These are phyloP conservation scores for Komagataella pastoris DNA, from an alignment of 805 yeast genomes.

Conservation along the genomic window DNA sequence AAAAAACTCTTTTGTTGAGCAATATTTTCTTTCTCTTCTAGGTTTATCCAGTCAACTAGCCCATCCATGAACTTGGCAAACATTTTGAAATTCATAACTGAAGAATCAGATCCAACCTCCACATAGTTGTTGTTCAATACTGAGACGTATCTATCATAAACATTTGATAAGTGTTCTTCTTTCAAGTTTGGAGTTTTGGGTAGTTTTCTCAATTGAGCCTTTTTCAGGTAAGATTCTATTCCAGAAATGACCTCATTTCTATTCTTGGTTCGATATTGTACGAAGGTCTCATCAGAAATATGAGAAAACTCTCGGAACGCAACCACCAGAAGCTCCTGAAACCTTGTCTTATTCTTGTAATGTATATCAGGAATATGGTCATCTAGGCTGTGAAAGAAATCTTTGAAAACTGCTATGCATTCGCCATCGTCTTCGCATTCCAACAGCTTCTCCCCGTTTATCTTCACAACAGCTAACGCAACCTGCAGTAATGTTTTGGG, in stretches of 20 bases:
- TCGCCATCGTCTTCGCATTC: constrained; percentile 84
- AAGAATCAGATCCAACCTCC: constrained; percentile 30
- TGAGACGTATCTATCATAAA: constrained; percentile 77
- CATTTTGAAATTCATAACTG: constrained; percentile 58
- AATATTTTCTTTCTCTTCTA: constrained; percentile 20
- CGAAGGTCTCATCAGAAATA: constrained; percentile 62
- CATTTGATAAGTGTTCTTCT: constrained; percentile 44
- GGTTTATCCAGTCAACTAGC: constrained; percentile 61
- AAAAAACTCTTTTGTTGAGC: constrained; percentile 29
- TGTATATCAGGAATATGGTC: constrained; percentile 63
- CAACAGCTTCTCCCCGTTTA: constrained; percentile 77
- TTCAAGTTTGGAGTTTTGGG: constrained; percentile 57
- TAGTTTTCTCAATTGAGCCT: constrained; percentile 80
- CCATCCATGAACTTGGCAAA: constrained; percentile 68
- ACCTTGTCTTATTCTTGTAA: constrained; percentile 58
- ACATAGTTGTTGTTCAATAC: constrained; percentile 57
- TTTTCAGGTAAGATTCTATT: constrained; percentile 80
- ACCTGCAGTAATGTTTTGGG: constrained; percentile 84
- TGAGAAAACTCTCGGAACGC: constrained; percentile 85
- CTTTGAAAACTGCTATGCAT: constrained; percentile 74
- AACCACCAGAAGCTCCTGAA: constrained; percentile 81
- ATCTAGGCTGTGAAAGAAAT: constrained; percentile 66
- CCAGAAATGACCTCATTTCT: constrained; percentile 72
- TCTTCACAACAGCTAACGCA: constrained; percentile 77
- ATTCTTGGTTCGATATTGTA: constrained; percentile 53